Evolutionary conservation across 2,329 filamentous ascomycete species (phyloP).

Genomic region (Esteya vermicola): DNA sequence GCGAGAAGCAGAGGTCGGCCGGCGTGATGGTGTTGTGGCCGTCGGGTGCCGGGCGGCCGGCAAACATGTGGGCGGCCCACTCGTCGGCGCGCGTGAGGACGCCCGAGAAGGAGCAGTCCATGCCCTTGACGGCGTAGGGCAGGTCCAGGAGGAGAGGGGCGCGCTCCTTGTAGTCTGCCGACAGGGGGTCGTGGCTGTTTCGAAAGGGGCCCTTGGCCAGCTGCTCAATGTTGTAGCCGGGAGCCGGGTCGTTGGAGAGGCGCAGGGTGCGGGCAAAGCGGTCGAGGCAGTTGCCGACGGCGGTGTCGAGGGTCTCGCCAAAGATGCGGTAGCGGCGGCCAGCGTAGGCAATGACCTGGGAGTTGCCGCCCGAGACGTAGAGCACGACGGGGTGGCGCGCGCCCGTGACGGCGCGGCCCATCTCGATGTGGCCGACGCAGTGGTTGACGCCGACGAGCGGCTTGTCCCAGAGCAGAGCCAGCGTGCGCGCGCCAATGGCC

Average conservation of each 20-base stretch:
- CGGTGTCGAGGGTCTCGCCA: constrained; percentile 92
- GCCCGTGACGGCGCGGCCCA: constrained; percentile 87
- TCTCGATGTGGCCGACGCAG: constrained; percentile 97
- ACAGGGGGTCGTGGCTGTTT: constrained; percentile 1
- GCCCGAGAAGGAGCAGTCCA: constrained; percentile 94
- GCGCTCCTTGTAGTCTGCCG: too few species aligned
- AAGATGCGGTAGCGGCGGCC: constrained; percentile 94
- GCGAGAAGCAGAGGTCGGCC: constrained; percentile 79
- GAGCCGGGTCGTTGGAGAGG: constrained; percentile 91
- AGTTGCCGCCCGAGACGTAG: constrained; percentile 93
- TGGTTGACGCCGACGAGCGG: constrained; percentile 94
- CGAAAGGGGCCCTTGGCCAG: constrained; percentile 42
- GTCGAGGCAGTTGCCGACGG: constrained; percentile 94
- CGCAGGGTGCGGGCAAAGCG: constrained; percentile 81
- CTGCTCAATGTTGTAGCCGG: constrained; percentile 96
- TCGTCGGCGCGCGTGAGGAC: constrained; percentile 76
- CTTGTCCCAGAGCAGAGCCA: constrained; percentile 73
- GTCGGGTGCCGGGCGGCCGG: constrained; percentile 27
- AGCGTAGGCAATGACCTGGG: constrained; percentile 94
- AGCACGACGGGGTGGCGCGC: constrained; percentile 85
- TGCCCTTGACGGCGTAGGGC: constrained; percentile 93
- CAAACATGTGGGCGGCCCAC: constrained; percentile 54
- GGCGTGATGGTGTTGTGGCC: constrained; percentile 56
- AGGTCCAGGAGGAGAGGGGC: constrained; percentile 64
- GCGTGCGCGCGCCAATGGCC: constrained; percentile 55